Percentiles rank a stretch among this genome's conserved stretches.
Evolutionary conservation across 2,329 filamentous ascomycete species (phyloP).

Genomic region (Penicillium sp.): DNA sequence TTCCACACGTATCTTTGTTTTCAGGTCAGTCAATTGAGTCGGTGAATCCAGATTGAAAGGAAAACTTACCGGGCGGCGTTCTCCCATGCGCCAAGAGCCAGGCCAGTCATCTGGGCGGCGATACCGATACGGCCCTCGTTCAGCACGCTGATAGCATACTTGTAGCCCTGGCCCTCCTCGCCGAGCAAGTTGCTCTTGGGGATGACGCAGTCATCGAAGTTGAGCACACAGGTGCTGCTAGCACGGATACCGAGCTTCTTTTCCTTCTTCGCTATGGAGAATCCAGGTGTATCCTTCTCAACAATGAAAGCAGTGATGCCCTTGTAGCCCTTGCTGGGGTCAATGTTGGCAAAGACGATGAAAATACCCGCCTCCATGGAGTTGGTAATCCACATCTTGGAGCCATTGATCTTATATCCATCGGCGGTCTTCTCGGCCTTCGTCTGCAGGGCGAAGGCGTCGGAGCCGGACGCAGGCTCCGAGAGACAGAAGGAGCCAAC

Average conservation of each 20-base stretch:
- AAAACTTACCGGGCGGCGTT: conserved; percentile 74
- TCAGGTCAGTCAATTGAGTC: conserved; percentile 7
- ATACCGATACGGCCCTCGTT: conserved; percentile 99
- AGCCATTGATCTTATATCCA: conserved; percentile 84
- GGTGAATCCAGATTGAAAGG: neutral
- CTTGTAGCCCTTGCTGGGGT: conserved; percentile 90
- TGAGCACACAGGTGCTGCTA: conserved; percentile 94
- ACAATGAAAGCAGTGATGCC: conserved; percentile 96
- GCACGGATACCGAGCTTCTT: conserved; percentile 98
- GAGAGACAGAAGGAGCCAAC: conserved; percentile 91
- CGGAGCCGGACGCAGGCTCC: conserved; percentile 88
- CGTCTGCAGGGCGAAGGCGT: conserved; percentile 93
- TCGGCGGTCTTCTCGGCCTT: conserved; percentile 80
- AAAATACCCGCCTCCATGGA: conserved; percentile 91
- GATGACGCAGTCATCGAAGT: conserved; percentile 93
- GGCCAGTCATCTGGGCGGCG: conserved; percentile 96
- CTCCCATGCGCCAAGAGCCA: conserved; percentile 91
- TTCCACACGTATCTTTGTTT: conserved; percentile 82
- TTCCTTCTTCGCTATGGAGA: conserved; percentile 98
- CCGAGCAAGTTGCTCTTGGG: conserved; percentile 87
- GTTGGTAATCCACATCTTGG: conserved; percentile 99
- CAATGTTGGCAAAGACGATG: conserved; percentile 96
- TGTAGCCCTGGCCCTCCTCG: conserved; percentile 89
- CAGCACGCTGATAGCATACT: conserved; percentile 90
- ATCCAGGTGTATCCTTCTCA: conserved; percentile 84